Conservation (phyloP, 805 yeast species). For the Yamadazyma sp. region DNA sequence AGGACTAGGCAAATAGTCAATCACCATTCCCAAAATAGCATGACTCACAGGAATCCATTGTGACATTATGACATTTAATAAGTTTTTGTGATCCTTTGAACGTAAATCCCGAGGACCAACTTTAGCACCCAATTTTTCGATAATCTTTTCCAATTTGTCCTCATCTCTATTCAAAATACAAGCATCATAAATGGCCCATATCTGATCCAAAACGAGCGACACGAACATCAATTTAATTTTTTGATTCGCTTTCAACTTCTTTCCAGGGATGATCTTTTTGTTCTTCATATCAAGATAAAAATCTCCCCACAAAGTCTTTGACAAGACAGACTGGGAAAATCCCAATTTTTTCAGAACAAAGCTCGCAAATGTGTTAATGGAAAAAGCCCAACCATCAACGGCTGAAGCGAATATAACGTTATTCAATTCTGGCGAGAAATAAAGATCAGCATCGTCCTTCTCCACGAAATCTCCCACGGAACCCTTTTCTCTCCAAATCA, state of each 20-base stretch:
- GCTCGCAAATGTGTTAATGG: constrained; percentile 82
- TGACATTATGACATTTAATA: constrained; percentile 68
- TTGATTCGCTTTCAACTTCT: constrained; percentile 58
- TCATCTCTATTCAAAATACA: constrained; percentile 63
- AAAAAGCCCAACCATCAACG: constrained; percentile 97
- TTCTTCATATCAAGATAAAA: constrained; percentile 85
- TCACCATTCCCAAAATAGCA: constrained; percentile 79
- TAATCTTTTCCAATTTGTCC: constrained; percentile 74
- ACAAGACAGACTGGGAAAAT: constrained; percentile 72
- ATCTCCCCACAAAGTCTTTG: constrained; percentile 95
- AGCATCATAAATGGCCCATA: constrained; percentile 87
- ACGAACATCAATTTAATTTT: constrained; percentile 79
- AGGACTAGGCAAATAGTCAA: constrained; percentile 86
- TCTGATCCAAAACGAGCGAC: constrained; percentile 78
- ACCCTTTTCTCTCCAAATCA: constrained; percentile 67
- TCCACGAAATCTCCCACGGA: constrained; percentile 64
- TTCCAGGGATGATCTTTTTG: constrained; percentile 72
- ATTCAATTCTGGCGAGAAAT: constrained; percentile 83
- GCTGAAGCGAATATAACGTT: constrained; percentile 92
- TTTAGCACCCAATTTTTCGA: constrained; percentile 65
- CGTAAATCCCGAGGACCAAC: constrained; percentile 73
- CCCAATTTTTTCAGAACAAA: constrained; percentile 84
- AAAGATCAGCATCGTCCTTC: constrained; percentile 74
- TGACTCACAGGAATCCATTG: constrained; percentile 96
- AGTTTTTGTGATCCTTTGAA: constrained; percentile 69